Base-by-base conservation (phyloP, 768 basidiomycete species). In the Trametes elegans region DNA sequence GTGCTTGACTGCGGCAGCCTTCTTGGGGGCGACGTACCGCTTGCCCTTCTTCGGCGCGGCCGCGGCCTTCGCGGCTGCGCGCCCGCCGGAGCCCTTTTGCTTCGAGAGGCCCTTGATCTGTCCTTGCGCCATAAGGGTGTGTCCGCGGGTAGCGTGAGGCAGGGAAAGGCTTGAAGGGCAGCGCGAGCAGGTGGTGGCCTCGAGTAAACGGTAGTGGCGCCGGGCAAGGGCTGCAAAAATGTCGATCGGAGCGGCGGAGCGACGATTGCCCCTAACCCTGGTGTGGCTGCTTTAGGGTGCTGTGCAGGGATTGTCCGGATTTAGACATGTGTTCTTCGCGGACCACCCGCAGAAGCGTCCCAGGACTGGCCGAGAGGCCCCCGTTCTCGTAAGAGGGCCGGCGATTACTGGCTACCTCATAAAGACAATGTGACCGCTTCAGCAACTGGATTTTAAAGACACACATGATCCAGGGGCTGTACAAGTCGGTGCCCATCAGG, bases 11-110 rank as follows among this genome's bases (percentile, higher is more conserved):
- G 86, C 74, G 10, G 71, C 70, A 4, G 81, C 71, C 69, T 93
- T 92, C 73, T 95, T 97, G 28, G 93, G 93, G 28, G 93, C 80
- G 52, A 90, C 82, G 34, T 81, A 74, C 39, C 87, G 80, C 61
- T 79, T 81, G 7, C 93, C 93, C 67, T 94, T 95, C 75, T 89
- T 93, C 18, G 81, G 74, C 28, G 81, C 81, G 1, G 87, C 80
- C 1, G 84, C 83, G 3, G 85, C 82, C 66, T 87, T 90, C 27
- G 79, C 73, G 1, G 83, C 79, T 46, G 83, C 83, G 29, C 86
- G 77, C 7, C 82, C 69, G 3, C 62, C 53, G 13, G 64, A 55
- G 8, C 75, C 67, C 68, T 86, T 89, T 14, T 68, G 68, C 58
- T 81, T 65, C 61, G 63, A 75, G 7, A 90, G 74, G n/a, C 86